A percentile compares a stretch with the other conserved stretches of the same genome.
These are phyloP conservation scores for Hevea brasiliensis DNA, from an alignment of 345 rosid species.

Conservation along the genomic window DNA sequence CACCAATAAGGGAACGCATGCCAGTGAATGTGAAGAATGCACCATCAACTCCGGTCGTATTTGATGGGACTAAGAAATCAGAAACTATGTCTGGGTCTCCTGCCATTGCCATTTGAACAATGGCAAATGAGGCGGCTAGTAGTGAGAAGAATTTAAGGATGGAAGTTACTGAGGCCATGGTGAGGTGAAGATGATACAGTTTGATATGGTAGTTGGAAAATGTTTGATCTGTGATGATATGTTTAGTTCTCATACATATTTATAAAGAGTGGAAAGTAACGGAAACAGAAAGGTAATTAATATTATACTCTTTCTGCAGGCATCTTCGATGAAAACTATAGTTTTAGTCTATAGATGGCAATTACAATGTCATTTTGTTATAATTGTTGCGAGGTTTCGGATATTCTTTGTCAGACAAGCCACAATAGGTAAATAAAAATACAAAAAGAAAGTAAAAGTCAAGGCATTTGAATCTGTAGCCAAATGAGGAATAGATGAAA, in stretches of 20 bases:
- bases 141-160: background rate
- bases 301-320: too few species aligned
- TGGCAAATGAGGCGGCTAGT: background rate
- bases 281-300: too few species aligned
- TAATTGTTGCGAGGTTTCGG: background rate
- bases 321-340: background rate
- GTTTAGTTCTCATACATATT: background rate
- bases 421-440: too few species aligned
- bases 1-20: background rate
- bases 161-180: background rate
- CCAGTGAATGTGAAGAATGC: conserved; percentile 14
- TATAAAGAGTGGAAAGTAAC: background rate
- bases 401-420: background rate
- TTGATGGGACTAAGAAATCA: conserved; percentile 11
- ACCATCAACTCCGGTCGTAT: background rate
- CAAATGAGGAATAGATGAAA: background rate
- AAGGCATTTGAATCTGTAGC: too few species aligned
- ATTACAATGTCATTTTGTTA: too few species aligned
- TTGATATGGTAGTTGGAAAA: background rate
- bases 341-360: background rate
- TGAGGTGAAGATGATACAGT: background rate
- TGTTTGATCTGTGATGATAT: background rate
- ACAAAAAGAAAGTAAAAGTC: too few species aligned
- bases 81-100: conserved; percentile 16
- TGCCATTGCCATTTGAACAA: background rate